Conservation (phyloP, 345 rosid genomes). For the Dovyalis caffra region DNA sequence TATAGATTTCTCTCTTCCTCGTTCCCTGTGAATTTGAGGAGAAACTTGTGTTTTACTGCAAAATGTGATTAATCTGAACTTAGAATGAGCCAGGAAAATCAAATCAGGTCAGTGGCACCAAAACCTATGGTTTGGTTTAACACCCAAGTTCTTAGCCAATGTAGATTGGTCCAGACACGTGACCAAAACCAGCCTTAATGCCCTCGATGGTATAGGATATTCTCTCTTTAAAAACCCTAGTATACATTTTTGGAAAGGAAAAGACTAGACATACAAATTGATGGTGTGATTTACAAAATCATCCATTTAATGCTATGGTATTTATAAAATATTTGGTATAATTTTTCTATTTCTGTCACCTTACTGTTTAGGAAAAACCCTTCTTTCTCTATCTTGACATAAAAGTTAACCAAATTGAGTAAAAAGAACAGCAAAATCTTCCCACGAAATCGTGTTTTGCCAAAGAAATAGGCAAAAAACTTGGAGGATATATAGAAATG, state of each 20-base stretch:
- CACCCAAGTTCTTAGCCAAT: neutral
- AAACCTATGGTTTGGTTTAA: too few relatives aligned
- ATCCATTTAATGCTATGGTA: neutral
- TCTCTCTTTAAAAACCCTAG: neutral
- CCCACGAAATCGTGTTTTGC: neutral
- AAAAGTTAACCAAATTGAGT: neutral
- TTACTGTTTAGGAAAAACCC: neutral
- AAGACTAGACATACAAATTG: neutral
- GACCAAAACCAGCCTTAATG: neutral
- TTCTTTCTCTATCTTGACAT: neutral
- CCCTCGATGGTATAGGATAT: neutral
- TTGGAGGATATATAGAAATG: slow-evolving; percentile 2
- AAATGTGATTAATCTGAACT: neutral
- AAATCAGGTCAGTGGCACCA: neutral
- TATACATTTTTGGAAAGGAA: neutral
- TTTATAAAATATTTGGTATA: neutral
- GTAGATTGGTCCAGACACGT: neutral
- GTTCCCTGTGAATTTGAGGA: slow-evolving; percentile 69
- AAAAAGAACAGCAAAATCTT: neutral
- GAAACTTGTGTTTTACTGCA: slow-evolving; percentile 53
- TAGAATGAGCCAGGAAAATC: neutral
- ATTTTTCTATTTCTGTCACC: neutral
- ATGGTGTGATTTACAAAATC: neutral
- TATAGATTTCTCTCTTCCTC: slow-evolving; percentile 82
- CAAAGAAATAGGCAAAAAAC: neutral